These are phyloP conservation scores for Paraurostyla sp. DNA, from an alignment of 73 alveolate genomes.

Conservation along the genomic window DNA sequence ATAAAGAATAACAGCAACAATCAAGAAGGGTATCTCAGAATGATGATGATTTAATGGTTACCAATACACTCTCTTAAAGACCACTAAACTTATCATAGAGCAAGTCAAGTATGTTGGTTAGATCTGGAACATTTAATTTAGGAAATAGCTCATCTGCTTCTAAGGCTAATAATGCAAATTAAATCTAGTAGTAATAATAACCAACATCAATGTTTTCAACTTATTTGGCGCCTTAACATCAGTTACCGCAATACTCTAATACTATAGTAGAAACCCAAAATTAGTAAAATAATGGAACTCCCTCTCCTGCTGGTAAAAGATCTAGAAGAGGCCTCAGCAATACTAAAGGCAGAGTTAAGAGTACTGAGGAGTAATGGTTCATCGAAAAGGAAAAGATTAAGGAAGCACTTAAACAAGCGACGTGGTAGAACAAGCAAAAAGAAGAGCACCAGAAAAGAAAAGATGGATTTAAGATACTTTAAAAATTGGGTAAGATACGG, in stretches of 20 bases:
- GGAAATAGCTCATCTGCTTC: too few species aligned
- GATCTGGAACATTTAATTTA: too few species aligned
- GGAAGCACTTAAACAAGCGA: not conserved
- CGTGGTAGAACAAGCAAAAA: not conserved
- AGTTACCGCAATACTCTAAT: too few species aligned
- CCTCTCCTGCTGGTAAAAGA: not conserved
- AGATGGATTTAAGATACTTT: conserved; percentile 13
- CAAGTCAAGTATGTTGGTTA: too few species aligned
- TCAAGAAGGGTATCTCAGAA: not conserved
- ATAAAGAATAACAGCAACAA: not conserved
- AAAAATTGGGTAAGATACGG: not conserved
- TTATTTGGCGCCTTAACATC: too few species aligned
- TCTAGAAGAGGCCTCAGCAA: not conserved
- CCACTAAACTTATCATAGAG: too few species aligned
- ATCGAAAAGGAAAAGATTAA: not conserved
- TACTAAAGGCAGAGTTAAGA: not conserved
- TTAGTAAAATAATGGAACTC: not conserved
- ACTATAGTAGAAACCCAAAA: too few species aligned
- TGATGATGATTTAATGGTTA: not conserved
- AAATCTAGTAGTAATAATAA: too few species aligned
- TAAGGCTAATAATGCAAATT: too few species aligned
- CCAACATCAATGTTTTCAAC: too few species aligned
- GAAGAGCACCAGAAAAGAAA: not conserved
- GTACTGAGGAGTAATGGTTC: not conserved
- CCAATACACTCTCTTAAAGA: too few species aligned